Evolutionary conservation across 495 filamentous ascomycete genomes (phyloP).

Genomic region (Talaromyces stipitatus): DNA sequence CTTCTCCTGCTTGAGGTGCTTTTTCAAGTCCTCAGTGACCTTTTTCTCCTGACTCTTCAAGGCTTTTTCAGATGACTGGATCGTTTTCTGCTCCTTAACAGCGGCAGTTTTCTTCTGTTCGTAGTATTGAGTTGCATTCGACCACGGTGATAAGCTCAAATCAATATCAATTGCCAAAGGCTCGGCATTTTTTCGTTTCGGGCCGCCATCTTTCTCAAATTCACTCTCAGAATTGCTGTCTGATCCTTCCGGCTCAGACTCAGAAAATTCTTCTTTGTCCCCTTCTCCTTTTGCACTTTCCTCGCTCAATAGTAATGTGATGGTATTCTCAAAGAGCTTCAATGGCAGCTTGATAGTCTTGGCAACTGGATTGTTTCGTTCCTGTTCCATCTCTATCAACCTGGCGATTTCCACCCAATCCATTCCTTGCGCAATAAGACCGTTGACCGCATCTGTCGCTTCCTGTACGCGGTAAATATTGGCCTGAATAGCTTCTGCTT

Average conservation of each 20-base stretch:
- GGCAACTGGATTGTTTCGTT: constrained; percentile 73
- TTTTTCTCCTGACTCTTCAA: constrained; percentile 87
- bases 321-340: constrained; percentile 80
- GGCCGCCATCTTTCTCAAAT: constrained; percentile 19
- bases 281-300: constrained; percentile 51
- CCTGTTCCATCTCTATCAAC: constrained; percentile 80
- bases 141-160: constrained; percentile 71
- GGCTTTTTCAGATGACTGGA: constrained; percentile 73
- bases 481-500: constrained; percentile 81
- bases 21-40: constrained; percentile 75
- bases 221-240: constrained; percentile 28
- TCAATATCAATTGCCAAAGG: constrained; percentile 72
- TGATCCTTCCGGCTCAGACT: constrained; percentile 56
- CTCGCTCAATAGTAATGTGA: constrained; percentile 73
- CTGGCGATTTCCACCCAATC: constrained; percentile 89
- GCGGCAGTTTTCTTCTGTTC: constrained; percentile 77
- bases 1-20: constrained; percentile 86
- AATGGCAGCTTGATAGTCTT: constrained; percentile 80
- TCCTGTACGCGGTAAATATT: constrained; percentile 86
- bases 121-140: constrained; percentile 87
- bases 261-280: constrained; percentile 48
- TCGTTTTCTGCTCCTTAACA: constrained; percentile 78
- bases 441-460: constrained; percentile 84
- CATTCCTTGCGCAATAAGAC: constrained; percentile 84
- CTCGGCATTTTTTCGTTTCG: constrained; percentile 9